Base-by-base conservation (phyloP, 1,284 basidiomycete species). In the Inonotus hispidus region DNA sequence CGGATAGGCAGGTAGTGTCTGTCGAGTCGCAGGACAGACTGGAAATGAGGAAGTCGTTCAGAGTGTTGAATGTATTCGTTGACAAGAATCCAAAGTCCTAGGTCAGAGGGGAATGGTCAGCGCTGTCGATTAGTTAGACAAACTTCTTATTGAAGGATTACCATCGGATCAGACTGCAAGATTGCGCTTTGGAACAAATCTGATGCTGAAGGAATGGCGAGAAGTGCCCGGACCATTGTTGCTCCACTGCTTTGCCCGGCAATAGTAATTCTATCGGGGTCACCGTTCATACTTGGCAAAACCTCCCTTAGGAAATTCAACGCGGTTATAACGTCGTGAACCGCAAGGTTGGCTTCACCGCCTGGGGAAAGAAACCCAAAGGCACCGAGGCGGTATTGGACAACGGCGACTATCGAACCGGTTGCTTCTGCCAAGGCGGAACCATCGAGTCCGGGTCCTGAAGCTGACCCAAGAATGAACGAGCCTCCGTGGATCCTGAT, bases 161-260 rank as follows among this genome's bases (percentile, higher is more conserved):
- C 59, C 59, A 61, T 61, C 7, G 59, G 59, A 23, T 61, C 59
- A 27, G 59, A 60, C 59, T 95, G 90, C 8, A 95, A 71, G 62
- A 93, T 90, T 0, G 86, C 89, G 41, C 81, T 86, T 59, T 79
- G 77, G 76, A 93, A 93, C 46, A 91, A 73, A 1, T 80, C 77
- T 16, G 79, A 75, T 0, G 85, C 89, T 8, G 82, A 82, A 1
- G 90, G 88, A 0, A 76, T 76, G 19, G 85, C 88, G 46, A 91
- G 78, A 32, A 93, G 74, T 1, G 88, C 83, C 61, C 93, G 81
- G 66, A 96, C 82, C 78, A 95, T 81, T 61, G 80, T 82, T 0
- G 89, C 94, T 43, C 95, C 95, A 35, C 85, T 84, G 68, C 91
- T 93, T 72, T 97, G 93, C 4, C 95, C 95, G 23, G 91, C 92